A percentile compares a stretch with the other conserved stretches of the same genome.
phyloP scores from a whole-genome alignment of 1,284 basidiomycete genomes.

The Ganoderma leucocontextum region DNA sequence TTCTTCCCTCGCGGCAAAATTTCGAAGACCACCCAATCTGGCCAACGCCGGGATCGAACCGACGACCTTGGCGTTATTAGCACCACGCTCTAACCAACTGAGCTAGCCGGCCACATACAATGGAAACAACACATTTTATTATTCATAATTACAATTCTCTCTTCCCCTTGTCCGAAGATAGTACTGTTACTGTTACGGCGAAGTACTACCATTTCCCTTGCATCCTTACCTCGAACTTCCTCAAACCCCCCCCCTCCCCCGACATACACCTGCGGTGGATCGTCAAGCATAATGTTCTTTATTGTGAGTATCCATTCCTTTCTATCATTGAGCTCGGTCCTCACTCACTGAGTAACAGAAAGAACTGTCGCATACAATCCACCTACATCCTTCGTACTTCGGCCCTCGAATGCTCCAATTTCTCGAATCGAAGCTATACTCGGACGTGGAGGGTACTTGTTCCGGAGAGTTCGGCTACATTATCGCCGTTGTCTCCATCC shows the following conservation, averaged over 20 bases:
- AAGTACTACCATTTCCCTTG: neutral
- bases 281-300: no score
- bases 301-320: slow-evolving; percentile 60
- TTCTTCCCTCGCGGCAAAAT: no score
- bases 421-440: slow-evolving; percentile 91
- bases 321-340: slow-evolving; percentile 21
- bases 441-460: slow-evolving; percentile 98
- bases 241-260: neutral
- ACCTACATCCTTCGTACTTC: slow-evolving; percentile 97
- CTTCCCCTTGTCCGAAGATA: no score
- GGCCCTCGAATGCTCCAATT: slow-evolving; percentile 95
- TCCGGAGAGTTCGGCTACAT: slow-evolving; percentile 97
- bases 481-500: slow-evolving; percentile 92
- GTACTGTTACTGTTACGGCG: no score
- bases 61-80: slow-evolving; percentile 19
- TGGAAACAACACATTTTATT: slow-evolving; percentile 77
- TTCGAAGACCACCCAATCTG: no score
- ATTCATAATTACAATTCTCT: slow-evolving; percentile 43
- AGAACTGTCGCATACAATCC: slow-evolving; percentile 94
- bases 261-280: no score
- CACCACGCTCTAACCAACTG: slow-evolving; percentile 18
- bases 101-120: slow-evolving; percentile 13
- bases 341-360: slow-evolving; percentile 62
- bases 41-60: slow-evolving; percentile 19
- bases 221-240: neutral